A percentile compares a stretch with the other conserved stretches of the same genome.
Conservation (phyloP, 2,329 filamentous ascomycete genomes). For the Macroventuria anomochaeta region DNA sequence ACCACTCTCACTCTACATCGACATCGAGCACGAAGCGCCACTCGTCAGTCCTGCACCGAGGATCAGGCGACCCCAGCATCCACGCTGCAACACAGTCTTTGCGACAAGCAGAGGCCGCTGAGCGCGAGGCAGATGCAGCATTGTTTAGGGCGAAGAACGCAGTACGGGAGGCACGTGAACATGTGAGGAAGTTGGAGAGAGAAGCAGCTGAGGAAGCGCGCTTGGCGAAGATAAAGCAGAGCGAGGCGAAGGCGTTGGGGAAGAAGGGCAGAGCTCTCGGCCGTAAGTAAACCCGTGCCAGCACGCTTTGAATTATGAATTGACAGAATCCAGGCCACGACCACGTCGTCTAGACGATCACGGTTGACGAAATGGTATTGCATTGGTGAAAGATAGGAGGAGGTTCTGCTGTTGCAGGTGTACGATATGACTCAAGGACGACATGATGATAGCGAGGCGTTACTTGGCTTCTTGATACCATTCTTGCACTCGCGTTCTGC, state of each 20-base stretch:
- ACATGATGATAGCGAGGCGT: slow-evolving; percentile 3
- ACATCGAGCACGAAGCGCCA: slow-evolving; percentile 37
- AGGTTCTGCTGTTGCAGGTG: not conserved
- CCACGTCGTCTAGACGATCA: no score
- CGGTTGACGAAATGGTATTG: no score
- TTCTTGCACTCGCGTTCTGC: no score
- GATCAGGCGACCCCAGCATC: slow-evolving; percentile 66
- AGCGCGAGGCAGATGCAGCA: slow-evolving; percentile 70
- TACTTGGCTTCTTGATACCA: not conserved
- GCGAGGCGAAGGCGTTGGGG: slow-evolving; percentile 68
- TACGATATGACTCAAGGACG: not conserved
- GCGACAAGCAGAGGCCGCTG: slow-evolving; percentile 66
- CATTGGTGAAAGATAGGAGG: no score
- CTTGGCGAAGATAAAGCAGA: slow-evolving; percentile 71
- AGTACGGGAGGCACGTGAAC: slow-evolving; percentile 68
- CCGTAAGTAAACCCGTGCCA: slow-evolving; percentile 57
- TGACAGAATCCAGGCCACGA: no score
- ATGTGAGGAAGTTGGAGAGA: slow-evolving; percentile 67
- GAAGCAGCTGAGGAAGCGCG: slow-evolving; percentile 63
- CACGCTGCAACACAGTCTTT: slow-evolving; percentile 67
- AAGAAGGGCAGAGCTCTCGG: slow-evolving; percentile 74
- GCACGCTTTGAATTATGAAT: not conserved
- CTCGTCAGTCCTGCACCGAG: slow-evolving; percentile 51
- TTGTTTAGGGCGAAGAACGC: slow-evolving; percentile 63
- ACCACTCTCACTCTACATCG: slow-evolving; percentile 26